Evolutionary conservation across 2,329 filamentous ascomycete genomes (phyloP).

Genomic region (Ceratocystiopsis sp.): DNA sequence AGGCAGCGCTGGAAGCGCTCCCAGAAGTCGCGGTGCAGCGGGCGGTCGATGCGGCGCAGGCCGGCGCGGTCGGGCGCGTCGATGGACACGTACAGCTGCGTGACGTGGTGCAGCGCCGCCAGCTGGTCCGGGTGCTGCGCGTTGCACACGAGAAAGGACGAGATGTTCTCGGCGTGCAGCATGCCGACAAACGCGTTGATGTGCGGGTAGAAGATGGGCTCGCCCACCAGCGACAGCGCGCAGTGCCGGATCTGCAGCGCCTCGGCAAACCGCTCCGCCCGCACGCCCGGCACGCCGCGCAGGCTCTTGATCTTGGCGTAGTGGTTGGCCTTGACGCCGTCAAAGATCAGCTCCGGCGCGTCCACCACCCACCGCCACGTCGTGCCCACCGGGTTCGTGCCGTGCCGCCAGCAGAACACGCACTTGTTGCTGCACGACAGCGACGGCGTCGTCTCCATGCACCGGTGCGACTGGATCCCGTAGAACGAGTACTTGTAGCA

Average conservation of each 20-base stretch:
- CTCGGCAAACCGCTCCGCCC: constrained; percentile 81
- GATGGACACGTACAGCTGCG: constrained; percentile 91
- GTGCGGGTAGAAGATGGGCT: constrained; percentile 97
- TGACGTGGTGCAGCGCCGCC: constrained; percentile 65
- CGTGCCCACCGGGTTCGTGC: constrained; percentile 90
- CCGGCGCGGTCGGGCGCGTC: constrained; percentile 84
- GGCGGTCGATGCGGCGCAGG: constrained; percentile 74
- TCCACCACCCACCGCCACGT: constrained; percentile 96
- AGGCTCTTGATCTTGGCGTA: constrained; percentile 98
- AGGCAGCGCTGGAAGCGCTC: constrained; percentile 84
- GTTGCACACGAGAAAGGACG: constrained; percentile 91
- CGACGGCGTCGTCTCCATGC: constrained; percentile 95
- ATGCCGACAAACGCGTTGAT: constrained; percentile 83
- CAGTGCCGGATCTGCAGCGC: constrained; percentile 89
- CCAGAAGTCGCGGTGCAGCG: constrained; percentile 93
- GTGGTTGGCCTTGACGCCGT: constrained; percentile 78
- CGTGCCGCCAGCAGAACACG: constrained; percentile 97
- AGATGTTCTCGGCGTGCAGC: constrained; percentile 74
- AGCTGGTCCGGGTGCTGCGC: constrained; percentile 91
- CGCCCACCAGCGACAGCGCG: constrained; percentile 78
- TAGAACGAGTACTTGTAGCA: constrained; percentile 99
- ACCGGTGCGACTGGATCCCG: constrained; percentile 88
- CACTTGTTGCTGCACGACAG: constrained; percentile 96
- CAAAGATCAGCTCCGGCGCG: constrained; percentile 73
- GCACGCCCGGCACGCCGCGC: constrained; percentile 80